Base-by-base conservation (phyloP, 73 alveolate species). In the Effrenium voratum region DNA sequence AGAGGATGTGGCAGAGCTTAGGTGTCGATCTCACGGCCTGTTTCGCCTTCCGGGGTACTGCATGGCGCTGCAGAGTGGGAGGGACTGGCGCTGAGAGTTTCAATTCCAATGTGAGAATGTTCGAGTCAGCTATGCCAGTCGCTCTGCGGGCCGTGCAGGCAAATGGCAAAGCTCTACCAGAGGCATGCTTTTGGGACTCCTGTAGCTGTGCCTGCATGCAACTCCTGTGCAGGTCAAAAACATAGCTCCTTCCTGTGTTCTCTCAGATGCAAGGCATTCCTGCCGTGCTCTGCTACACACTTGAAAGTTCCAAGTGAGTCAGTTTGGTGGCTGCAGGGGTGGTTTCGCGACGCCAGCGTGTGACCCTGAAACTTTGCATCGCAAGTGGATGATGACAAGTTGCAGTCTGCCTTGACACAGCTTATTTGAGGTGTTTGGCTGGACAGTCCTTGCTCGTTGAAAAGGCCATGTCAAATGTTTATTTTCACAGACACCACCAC, bases 31-130 rank as follows among this genome's bases (percentile, higher is more conserved):
- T 24, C 94, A 86, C 41, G 94, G 94, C 32, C 94, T 86, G 5
- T 86, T 86, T 60, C 68, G 94, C 40, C 82, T 86, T 38, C 94
- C 94, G 19, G 94, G 94, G n/a, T 86, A 86, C 49, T 86, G 94
- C 82, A 26, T 70, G 45, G 76, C 94, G 6, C 63, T 86, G 82
- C 81, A 70, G 94, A 66, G 82, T 34, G 94, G 94, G 45, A 86
- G 59, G 81, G 94, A 26, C 63, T 26, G 79, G 36, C n/a, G 13
- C 24, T 10, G 22, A 22, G 13, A 49, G n/a, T 30, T 34, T 34
- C 30, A 79, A 36, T 46, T 40, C 13, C 1, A 28, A 10, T 66
- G 34, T 4, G 34, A 4, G 46, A 12, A 30, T 12, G 44, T 43
- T 3, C 85, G 6, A 63, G 77, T 22, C 36, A 12, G 22, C 55